Evolutionary conservation across 768 basidiomycete genomes (phyloP).

Genomic region (Termitomyces sp.): DNA sequence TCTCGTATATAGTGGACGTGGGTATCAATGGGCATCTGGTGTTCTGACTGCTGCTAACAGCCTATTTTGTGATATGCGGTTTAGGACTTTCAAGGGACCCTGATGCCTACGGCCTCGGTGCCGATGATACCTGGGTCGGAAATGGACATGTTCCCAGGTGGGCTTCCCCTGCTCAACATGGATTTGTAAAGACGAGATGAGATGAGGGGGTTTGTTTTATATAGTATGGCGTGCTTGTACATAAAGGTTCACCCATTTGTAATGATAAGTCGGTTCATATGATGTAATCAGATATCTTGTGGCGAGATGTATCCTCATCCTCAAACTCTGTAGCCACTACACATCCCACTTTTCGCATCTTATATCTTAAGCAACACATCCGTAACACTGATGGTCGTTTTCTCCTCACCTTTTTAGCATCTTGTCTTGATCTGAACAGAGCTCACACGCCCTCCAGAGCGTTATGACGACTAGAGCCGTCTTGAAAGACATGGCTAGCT

Average conservation of each 20-base stretch:
- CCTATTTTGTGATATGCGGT: neutral
- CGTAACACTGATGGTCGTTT: no score
- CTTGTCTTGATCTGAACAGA: no score
- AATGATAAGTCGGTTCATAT: neutral
- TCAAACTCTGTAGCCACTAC: no score
- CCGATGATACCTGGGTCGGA: constrained; percentile 7
- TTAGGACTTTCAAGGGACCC: constrained; percentile 12
- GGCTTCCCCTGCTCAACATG: constrained; percentile 9
- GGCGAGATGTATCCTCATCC: no score
- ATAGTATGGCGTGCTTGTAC: neutral
- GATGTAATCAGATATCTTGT: neutral
- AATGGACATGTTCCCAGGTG: constrained; percentile 6
- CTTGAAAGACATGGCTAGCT: no score
- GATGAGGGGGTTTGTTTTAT: neutral
- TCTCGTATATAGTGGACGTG: constrained; percentile 30
- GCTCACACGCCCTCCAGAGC: no score
- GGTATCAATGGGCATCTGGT: constrained; percentile 29
- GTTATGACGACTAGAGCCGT: no score
- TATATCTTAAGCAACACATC: no score
- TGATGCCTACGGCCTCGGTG: constrained; percentile 1
- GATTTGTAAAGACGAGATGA: constrained; percentile 3
- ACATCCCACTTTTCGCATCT: no score
- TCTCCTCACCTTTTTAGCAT: no score
- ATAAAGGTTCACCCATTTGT: neutral
- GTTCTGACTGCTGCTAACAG: constrained; percentile 14